Conservation (phyloP, 78 protist genomes). For the Cavenderia fasciculata region DNA sequence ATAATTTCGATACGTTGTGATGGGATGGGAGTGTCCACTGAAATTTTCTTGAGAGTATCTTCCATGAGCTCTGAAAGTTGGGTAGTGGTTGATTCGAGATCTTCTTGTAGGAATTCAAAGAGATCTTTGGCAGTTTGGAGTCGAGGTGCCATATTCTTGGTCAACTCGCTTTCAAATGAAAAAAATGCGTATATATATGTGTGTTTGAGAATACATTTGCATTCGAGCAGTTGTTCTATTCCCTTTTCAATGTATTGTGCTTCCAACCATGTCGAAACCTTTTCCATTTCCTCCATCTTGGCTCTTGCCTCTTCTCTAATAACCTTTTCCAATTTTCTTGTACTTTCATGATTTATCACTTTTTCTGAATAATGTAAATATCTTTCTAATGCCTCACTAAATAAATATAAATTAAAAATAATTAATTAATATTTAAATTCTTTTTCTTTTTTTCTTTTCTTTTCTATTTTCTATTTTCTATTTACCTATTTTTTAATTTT, state of each 20-base stretch:
- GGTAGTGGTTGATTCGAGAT: constrained; percentile 66
- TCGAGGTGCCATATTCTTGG: not conserved
- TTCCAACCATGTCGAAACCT: constrained; percentile 56
- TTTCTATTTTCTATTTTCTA: not conserved
- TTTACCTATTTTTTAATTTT: constrained; percentile 8
- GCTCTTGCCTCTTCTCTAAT: constrained; percentile 34
- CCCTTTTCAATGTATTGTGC: constrained; percentile 64
- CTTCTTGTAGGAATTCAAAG: constrained; percentile 79
- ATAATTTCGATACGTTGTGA: constrained; percentile 46
- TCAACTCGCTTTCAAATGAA: constrained; percentile 6
- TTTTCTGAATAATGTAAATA: constrained; percentile 53
- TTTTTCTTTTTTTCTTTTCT: constrained; percentile 4
- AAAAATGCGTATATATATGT: constrained; percentile 69
- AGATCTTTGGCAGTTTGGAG: constrained; percentile 55
- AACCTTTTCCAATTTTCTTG: constrained; percentile 27
- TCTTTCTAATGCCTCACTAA: constrained; percentile 13
- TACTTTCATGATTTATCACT: constrained; percentile 40
- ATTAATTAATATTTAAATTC: not conserved
- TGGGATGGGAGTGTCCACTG: not conserved
- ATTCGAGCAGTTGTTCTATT: constrained; percentile 63
- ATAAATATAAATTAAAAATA: not conserved
- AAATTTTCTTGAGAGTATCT: constrained; percentile 27
- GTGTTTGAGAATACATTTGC: constrained; percentile 47
- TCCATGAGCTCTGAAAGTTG: constrained; percentile 63
- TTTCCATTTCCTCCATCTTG: constrained; percentile 64